Conservation (phyloP, 441 rosid species). For the Jatropha multifida region DNA sequence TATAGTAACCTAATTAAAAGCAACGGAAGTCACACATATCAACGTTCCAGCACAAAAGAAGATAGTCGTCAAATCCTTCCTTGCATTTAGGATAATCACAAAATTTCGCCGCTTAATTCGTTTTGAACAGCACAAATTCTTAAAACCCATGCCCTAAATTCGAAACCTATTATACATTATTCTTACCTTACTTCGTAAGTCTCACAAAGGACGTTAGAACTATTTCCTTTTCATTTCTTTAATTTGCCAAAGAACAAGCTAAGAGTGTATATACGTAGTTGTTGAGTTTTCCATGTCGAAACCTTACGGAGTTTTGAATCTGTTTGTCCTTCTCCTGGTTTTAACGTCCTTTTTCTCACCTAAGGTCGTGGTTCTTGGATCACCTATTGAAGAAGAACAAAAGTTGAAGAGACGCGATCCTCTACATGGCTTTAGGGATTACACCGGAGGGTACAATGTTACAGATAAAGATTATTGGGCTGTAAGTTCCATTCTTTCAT, state of each 20-base stretch:
- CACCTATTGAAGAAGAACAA: slow-evolving; percentile 22
- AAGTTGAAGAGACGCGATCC: slow-evolving; percentile 55
- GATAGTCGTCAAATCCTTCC: neutral
- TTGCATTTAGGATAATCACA: slow-evolving; percentile 13
- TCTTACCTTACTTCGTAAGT: slow-evolving; percentile 49
- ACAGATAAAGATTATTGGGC: slow-evolving; percentile 64
- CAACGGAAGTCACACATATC: neutral
- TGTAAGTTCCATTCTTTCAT: slow-evolving; percentile 35
- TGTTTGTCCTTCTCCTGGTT: slow-evolving; percentile 34
- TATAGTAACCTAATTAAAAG: neutral
- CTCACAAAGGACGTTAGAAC: slow-evolving; percentile 3
- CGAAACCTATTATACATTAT: slow-evolving; percentile 14
- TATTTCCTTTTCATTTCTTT: slow-evolving; percentile 7
- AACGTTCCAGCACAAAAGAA: neutral
- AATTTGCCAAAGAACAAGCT: neutral
- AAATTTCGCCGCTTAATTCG: slow-evolving; percentile 35
- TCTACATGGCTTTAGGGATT: slow-evolving; percentile 43
- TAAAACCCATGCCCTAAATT: too few relatives aligned
- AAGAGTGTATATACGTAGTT: too few relatives aligned
- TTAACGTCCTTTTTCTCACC: slow-evolving; percentile 31
- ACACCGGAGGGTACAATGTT: slow-evolving; percentile 50
- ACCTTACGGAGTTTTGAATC: slow-evolving; percentile 29
- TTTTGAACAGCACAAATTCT: neutral
- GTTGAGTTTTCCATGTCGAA: slow-evolving; percentile 27
- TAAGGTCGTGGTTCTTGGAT: slow-evolving; percentile 19